Evolutionary conservation across 2,329 filamentous ascomycete genomes (phyloP), one percentile per base, ranked within the genome.

Genomic region (Hortaea sp.): DNA sequence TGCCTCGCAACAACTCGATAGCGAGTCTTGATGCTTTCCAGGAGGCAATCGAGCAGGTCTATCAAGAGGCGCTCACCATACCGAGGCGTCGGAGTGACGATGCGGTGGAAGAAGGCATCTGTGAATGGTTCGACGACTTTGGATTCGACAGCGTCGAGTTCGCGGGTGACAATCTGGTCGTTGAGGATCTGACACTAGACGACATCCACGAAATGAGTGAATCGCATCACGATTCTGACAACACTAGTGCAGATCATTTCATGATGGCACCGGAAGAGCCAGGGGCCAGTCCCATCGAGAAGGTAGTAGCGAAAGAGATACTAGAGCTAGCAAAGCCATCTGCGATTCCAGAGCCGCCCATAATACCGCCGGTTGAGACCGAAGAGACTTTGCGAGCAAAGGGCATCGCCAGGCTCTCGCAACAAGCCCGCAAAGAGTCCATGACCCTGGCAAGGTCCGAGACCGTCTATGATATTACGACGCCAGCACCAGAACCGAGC

Each of bases 41-140:
- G 46, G 59, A 64, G 13, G 59, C 54, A 10, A 53, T 63, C 29
- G 60, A 62, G 37, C 45, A 53, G 7, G 52, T 61, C 5, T 62
- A 61, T 43, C 57, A 63, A 44, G 44, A 58, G 10, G 53, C 55
- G 3, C 46, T 60, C 34, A 39, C 42, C 7, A 49, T 61, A 5
- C 58, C 57, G 5, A 52, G 63, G 37, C 49, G 62, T 29, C 46
- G 58, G 5, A 62, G 59, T 41, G 64, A 66, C 44, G 63, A 66
- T 47, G 56, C 55, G 0, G 56, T 58, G 5, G 50, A 65, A 12
- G 68, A 72, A 20, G 61, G 66, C 29, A 60, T 70, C n/a, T 65
- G 66, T 41, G 60, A 62, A 38, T 71, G 64, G 55, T 69, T 72
- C 42, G 61, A 66, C 20, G 60, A 59, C 3, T 64, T 70, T 41